phyloP scores from a whole-genome alignment of 805 yeast species.

The Starmerella apis region DNA sequence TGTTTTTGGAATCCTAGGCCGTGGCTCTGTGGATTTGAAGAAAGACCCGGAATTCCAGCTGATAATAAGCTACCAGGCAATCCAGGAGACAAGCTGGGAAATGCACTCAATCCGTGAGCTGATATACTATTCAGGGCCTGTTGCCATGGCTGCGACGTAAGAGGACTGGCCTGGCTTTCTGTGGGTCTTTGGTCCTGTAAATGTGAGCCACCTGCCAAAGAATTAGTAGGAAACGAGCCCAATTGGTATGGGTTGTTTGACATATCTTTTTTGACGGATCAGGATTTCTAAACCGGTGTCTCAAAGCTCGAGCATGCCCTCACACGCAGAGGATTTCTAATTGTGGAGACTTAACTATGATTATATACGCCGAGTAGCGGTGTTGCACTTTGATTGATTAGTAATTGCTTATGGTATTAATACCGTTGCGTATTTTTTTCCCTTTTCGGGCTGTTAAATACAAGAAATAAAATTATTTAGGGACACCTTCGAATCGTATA shows the following conservation, averaged over 20 bases:
- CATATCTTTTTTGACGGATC: neutral
- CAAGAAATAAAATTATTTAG: no score
- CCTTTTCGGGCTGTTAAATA: no score
- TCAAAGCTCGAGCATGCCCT: neutral
- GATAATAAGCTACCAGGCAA: no score
- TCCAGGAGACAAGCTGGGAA: no score
- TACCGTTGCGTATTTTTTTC: no score
- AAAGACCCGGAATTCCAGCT: no score
- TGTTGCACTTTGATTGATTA: neutral
- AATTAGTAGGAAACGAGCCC: neutral
- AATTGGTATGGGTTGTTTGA: neutral
- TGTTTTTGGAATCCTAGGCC: neutral
- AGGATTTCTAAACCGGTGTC: neutral
- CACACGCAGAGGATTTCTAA: neutral
- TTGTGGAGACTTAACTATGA: neutral
- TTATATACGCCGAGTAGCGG: neutral
- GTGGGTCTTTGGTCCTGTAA: neutral
- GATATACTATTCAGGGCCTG: neutral
- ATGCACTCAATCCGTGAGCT: no score
- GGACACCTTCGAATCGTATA: no score
- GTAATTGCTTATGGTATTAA: no score
- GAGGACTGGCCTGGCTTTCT: neutral
- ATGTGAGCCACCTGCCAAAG: neutral
- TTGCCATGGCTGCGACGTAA: neutral
- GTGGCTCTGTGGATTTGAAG: neutral